Percentiles rank a stretch among this genome's conserved stretches.
Evolutionary conservation across 805 yeast species (phyloP).

Genomic region (Grigorovia yakushimaensis): DNA sequence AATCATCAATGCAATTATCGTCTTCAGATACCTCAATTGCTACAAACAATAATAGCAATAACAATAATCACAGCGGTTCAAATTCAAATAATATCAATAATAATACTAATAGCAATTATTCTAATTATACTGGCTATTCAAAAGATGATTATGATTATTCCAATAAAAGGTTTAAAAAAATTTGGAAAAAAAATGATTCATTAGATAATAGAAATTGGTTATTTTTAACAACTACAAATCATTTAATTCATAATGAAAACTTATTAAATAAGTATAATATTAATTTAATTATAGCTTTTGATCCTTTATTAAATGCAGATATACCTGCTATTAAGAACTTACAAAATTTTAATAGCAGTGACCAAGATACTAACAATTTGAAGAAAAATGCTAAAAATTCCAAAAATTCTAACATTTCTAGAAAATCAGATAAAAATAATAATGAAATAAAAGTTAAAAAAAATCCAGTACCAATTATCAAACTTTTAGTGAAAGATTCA

Average conservation of each 20-base stretch:
- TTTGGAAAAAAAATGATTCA: slow-evolving; percentile 1
- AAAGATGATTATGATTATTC: slow-evolving; percentile 24
- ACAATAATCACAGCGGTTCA: neutral
- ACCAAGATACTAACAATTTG: no score
- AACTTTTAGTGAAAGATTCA: slow-evolving; percentile 36
- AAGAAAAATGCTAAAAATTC: no score
- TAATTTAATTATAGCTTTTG: slow-evolving; percentile 41
- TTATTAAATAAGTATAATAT: slow-evolving; percentile 29
- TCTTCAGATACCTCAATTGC: slow-evolving; percentile 3
- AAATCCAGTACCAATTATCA: slow-evolving; percentile 34
- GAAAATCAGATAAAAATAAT: no score
- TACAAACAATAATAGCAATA: no score
- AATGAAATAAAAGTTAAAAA: slow-evolving; percentile 9
- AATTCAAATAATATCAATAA: slow-evolving; percentile 1
- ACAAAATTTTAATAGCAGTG: no score
- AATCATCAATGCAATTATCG: neutral
- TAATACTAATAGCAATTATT: neutral
- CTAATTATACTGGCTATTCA: slow-evolving; percentile 12
- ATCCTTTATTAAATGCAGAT: slow-evolving; percentile 30
- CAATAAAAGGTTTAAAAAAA: slow-evolving; percentile 4
- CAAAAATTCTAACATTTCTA: no score
- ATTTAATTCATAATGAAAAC: slow-evolving; percentile 28
- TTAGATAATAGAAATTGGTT: slow-evolving; percentile 23
- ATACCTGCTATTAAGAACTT: slow-evolving; percentile 2
- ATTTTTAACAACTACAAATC: slow-evolving; percentile 39